A percentile compares a stretch with the other conserved stretches of the same genome.
Evolutionary conservation across 208 protist species (phyloP).

Genomic region (Wallacemonas sp.): DNA sequence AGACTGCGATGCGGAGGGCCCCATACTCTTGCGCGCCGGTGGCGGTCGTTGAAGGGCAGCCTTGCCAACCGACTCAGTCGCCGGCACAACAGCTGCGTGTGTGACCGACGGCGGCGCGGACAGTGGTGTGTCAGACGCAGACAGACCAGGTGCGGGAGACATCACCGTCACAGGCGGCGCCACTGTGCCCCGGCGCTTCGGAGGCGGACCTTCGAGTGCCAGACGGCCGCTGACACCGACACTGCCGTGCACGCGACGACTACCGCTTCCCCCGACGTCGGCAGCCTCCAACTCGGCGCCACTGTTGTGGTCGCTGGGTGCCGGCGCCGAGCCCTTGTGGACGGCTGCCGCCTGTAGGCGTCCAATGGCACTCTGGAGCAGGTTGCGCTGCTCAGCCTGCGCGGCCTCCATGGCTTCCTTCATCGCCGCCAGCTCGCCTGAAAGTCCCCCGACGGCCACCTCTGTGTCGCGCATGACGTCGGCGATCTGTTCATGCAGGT

Average conservation of each 20-base stretch:
- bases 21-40: background rate
- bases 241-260: no score
- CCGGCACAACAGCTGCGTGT: background rate
- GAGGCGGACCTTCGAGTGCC: background rate
- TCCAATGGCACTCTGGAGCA: background rate
- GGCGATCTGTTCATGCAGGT: constrained; percentile 16
- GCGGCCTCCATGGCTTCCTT: background rate
- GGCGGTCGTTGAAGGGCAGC: background rate
- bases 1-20: no score
- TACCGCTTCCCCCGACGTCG: no score
- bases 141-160: no score
- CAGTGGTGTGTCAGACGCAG: no score
- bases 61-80: background rate
- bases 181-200: background rate
- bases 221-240: no score
- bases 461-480: constrained; percentile 3
- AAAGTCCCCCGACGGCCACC: background rate
- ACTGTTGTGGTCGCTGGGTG: background rate
- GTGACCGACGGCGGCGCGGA: no score
- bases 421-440: background rate
- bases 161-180: no score
- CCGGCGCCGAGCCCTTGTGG: no score
- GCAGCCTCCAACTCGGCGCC: background rate
- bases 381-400: constrained; percentile 5
- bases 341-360: background rate